A percentile compares a stretch with the other conserved stretches of the same genome.
Conservation (phyloP, 129 eudicot species). For the Saposhnikovia divaricata region DNA sequence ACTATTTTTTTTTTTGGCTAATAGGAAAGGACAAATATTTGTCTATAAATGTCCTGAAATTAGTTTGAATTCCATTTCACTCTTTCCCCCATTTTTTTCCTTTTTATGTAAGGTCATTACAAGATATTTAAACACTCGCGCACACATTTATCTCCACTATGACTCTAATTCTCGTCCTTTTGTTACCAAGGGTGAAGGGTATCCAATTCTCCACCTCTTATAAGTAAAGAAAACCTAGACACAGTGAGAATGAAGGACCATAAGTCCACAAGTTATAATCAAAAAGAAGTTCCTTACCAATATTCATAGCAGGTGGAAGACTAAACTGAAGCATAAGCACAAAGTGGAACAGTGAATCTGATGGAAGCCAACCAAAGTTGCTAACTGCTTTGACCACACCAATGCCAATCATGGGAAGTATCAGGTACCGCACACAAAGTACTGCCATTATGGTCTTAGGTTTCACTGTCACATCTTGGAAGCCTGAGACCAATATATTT, state of each 20-base stretch:
- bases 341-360: slow-evolving; percentile 67
- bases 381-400: slow-evolving; percentile 58
- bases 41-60: background rate
- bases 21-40: background rate
- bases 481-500: slow-evolving; percentile 31
- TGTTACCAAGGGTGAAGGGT: too few species aligned
- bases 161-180: too few species aligned
- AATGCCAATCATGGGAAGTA: slow-evolving; percentile 65
- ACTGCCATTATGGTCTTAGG: slow-evolving; percentile 32
- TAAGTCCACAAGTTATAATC: background rate
- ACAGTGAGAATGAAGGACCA: background rate
- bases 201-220: too few species aligned
- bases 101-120: too few species aligned
- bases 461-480: slow-evolving; percentile 33
- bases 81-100: background rate
- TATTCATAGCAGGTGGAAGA: slow-evolving; percentile 85
- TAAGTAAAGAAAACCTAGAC: background rate
- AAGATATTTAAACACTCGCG: too few species aligned
- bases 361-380: slow-evolving; percentile 54
- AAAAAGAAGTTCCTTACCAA: slow-evolving; percentile 36
- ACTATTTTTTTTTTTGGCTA: too few species aligned
- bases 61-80: background rate
- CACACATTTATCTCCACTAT: too few species aligned
- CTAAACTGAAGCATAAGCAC: slow-evolving; percentile 73
- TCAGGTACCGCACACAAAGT: slow-evolving; percentile 45